These are phyloP conservation scores for Aspergillus transmontanensis DNA, from an alignment of 2,329 filamentous ascomycete species.

Conservation along the genomic window DNA sequence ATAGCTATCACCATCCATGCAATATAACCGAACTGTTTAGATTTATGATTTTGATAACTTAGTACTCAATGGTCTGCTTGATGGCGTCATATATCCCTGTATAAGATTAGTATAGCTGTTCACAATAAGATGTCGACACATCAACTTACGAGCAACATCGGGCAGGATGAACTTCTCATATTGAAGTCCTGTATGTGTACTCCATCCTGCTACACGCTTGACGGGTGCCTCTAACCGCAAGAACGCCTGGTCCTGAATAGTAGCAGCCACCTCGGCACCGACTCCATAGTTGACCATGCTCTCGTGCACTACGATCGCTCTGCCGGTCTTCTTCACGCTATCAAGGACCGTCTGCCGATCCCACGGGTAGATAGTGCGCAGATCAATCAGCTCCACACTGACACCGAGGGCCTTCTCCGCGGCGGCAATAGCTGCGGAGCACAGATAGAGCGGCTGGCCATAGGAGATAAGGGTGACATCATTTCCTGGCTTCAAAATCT, in stretches of 20 bases:
- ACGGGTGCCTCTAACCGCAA: constrained; percentile 82
- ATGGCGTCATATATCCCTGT: constrained; percentile 72
- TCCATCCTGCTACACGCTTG: constrained; percentile 84
- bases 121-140: background rate
- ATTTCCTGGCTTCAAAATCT: constrained; percentile 76
- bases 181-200: constrained; percentile 75
- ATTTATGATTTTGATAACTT: constrained; percentile 15
- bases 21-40: background rate
- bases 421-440: constrained; percentile 72
- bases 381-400: constrained; percentile 80
- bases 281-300: constrained; percentile 88
- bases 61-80: constrained; percentile 68
- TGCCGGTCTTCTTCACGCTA: constrained; percentile 84
- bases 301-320: constrained; percentile 87
- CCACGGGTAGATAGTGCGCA: constrained; percentile 90
- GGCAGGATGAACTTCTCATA: constrained; percentile 83
- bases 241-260: constrained; percentile 86
- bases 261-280: constrained; percentile 84
- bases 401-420: constrained; percentile 76
- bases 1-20: background rate
- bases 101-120: constrained; percentile 8
- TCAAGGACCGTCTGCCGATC: constrained; percentile 77
- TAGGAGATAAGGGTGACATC: constrained; percentile 86
- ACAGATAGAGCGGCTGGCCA: constrained; percentile 85
- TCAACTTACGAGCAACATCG: constrained; percentile 78